These are phyloP conservation scores for Cenchrus fungigraminus DNA, from an alignment of 176 grass and related monocot species.

Conservation along the genomic window DNA sequence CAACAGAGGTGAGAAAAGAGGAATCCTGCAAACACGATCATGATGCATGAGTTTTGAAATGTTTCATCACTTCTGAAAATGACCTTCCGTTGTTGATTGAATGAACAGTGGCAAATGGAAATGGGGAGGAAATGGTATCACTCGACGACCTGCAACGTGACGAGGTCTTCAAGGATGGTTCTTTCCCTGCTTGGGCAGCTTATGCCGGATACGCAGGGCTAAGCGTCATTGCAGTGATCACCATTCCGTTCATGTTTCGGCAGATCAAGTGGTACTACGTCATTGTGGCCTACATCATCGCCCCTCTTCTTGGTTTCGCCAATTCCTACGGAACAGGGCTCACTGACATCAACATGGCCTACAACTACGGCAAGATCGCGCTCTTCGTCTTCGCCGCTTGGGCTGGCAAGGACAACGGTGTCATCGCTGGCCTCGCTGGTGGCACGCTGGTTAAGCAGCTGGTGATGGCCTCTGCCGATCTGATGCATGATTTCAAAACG, in stretches of 20 bases:
- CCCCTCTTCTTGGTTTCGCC: constrained; percentile 75
- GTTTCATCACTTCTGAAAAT: background rate
- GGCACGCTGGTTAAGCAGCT: constrained; percentile 71
- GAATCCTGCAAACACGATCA: background rate
- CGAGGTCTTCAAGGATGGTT: constrained; percentile 60
- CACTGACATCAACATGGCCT: constrained; percentile 95
- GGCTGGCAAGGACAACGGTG: constrained; percentile 67
- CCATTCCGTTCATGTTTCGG: constrained; percentile 68
- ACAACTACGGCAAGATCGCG: constrained; percentile 86
- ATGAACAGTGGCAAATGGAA: constrained; percentile 51
- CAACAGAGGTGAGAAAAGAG: constrained; percentile 55
- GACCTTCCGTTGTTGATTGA: background rate
- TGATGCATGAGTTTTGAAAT: background rate
- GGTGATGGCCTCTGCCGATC: constrained; percentile 66
- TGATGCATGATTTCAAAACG: constrained; percentile 95
- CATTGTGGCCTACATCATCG: constrained; percentile 68
- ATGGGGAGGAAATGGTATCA: constrained; percentile 26
- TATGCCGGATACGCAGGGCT: constrained; percentile 56
- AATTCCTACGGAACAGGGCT: constrained; percentile 84
- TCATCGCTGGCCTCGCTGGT: constrained; percentile 68
- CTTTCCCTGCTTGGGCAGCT: constrained; percentile 65
- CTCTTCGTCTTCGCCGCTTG: constrained; percentile 77
- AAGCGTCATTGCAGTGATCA: constrained; percentile 40
- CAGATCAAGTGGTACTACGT: constrained; percentile 90
- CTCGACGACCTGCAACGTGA: constrained; percentile 61